Evolutionary conservation across 345 rosid species (phyloP).

Genomic region (Salix udensis): DNA sequence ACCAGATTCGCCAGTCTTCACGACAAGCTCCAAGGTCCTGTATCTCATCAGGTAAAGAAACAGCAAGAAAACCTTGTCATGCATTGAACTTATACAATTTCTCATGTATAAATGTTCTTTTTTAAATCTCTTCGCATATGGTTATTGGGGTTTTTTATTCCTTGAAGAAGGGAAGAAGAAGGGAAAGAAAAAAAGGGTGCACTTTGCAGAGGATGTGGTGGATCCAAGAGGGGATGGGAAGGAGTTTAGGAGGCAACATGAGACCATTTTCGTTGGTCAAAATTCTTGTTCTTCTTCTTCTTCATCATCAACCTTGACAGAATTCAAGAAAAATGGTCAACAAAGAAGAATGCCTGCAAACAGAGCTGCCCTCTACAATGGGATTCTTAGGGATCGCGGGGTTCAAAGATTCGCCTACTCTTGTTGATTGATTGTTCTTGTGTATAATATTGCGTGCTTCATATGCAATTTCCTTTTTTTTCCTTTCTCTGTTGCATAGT

Average conservation of each 20-base stretch:
- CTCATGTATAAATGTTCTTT: neutral
- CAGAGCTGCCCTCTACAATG: slow-evolving; percentile 62
- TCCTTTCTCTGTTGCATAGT: neutral
- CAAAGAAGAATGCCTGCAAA: slow-evolving; percentile 56
- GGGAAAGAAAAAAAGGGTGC: slow-evolving; percentile 47
- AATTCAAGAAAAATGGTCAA: slow-evolving; percentile 13
- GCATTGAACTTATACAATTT: neutral
- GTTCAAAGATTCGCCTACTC: slow-evolving; percentile 47
- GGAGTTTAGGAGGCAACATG: slow-evolving; percentile 39
- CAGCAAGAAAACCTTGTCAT: neutral
- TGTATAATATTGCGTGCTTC: neutral
- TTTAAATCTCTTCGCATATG: neutral
- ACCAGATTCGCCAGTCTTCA: slow-evolving; percentile 16
- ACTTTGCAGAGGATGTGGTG: slow-evolving; percentile 54
- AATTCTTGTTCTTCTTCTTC: neutral
- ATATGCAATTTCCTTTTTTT: neutral
- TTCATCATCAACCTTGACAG: neutral
- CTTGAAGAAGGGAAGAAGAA: slow-evolving; percentile 33
- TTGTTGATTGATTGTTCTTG: slow-evolving; percentile 9
- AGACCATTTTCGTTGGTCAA: neutral
- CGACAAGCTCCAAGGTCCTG: slow-evolving; percentile 43
- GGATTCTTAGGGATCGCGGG: slow-evolving; percentile 58
- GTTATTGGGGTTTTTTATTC: neutral
- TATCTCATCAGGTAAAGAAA: slow-evolving; percentile 46
- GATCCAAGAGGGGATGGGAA: slow-evolving; percentile 50